Evolutionary conservation across 257 asterid species (phyloP).

Genomic region (Solanum gracilifrons): DNA sequence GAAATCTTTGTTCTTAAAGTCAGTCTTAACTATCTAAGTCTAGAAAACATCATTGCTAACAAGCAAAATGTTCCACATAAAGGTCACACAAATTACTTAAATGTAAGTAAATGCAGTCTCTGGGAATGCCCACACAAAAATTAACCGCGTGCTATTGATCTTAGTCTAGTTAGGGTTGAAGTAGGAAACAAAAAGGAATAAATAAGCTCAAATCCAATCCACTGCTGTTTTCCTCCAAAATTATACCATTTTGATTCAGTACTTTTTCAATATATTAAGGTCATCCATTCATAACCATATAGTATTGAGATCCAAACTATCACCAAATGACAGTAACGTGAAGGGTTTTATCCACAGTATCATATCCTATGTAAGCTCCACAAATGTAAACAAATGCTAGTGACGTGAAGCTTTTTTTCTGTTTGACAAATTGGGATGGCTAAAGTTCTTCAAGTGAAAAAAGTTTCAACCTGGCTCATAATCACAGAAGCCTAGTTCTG

Average conservation of each 20-base stretch:
- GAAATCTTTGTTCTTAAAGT: too few relatives aligned
- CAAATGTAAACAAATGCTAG: too few relatives aligned
- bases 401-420: not conserved
- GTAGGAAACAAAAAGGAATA: not conserved
- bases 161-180: not conserved
- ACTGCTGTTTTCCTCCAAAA: not conserved
- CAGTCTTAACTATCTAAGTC: not conserved
- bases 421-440: not conserved
- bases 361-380: not conserved
- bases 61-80: too few relatives aligned
- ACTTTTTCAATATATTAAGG: not conserved
- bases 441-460: not conserved
- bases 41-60: not conserved
- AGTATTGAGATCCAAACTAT: not conserved
- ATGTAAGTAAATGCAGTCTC: not conserved
- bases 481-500: not conserved
- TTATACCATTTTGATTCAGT: not conserved
- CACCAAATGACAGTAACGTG: not conserved
- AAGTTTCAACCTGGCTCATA: not conserved
- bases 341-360: not conserved
- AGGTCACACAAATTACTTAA: not conserved
- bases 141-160: not conserved
- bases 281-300: not conserved
- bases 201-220: not conserved
- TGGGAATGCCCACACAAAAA: not conserved